Evolutionary conservation across 176 grass and related monocot genomes (phyloP).

Genomic region (Aegilops tauschii): DNA sequence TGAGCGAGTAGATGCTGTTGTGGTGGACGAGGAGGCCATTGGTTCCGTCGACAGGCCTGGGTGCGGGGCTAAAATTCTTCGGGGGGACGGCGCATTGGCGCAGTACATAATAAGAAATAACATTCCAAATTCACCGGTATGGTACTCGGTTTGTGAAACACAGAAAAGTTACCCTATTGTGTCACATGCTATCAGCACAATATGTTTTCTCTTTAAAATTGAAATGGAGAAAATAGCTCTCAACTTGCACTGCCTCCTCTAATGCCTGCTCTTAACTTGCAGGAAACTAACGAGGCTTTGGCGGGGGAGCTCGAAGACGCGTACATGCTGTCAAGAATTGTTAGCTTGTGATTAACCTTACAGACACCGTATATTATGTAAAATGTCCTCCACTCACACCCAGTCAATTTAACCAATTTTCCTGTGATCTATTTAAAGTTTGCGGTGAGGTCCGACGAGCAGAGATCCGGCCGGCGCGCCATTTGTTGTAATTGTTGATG

Average conservation of each 20-base stretch:
- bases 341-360: conserved; percentile 64
- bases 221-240: not conserved
- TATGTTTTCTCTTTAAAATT: not conserved
- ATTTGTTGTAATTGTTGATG: conserved; percentile 48
- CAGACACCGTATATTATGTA: conserved; percentile 50
- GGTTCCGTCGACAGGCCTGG: conserved; percentile 59
- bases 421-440: conserved; percentile 20
- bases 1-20: conserved; percentile 83
- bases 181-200: not conserved
- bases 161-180: not conserved
- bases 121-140: conserved; percentile 40
- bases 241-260: not conserved
- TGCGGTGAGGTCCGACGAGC: conserved; percentile 10
- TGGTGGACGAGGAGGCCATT: conserved; percentile 86
- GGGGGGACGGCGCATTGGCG: conserved; percentile 74
- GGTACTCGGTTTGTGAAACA: not conserved
- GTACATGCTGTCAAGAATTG: conserved; percentile 67
- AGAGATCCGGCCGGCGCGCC: conserved; percentile 6
- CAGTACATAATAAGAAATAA: conserved; percentile 61
- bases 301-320: conserved; percentile 60
- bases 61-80: conserved; percentile 86
- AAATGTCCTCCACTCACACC: conserved; percentile 25
- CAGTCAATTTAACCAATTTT: conserved; percentile 13
- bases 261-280: not conserved
- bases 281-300: conserved; percentile 59